Conservation (phyloP, 1,139 yeast species). For the Wickerhamiella infanticola region DNA sequence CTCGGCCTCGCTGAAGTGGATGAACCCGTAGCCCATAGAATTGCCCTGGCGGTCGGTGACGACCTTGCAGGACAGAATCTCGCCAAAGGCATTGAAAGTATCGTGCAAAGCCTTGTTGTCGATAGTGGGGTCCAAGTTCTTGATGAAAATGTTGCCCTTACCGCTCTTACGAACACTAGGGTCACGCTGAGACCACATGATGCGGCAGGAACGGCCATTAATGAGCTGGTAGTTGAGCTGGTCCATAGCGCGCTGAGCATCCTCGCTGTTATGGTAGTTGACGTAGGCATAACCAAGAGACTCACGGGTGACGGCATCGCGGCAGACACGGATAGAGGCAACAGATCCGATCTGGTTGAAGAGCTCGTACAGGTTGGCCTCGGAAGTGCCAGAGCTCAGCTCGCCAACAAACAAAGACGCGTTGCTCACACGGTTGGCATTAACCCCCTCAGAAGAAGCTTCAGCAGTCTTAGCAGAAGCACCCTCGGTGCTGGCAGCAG, state of each 20-base stretch:
- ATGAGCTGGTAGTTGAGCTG: conserved; percentile 87
- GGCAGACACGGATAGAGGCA: conserved; percentile 94
- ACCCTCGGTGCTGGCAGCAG: neutral
- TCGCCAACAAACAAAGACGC: conserved; percentile 97
- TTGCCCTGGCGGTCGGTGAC: conserved; percentile 88
- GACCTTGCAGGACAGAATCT: conserved; percentile 90
- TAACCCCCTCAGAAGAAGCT: conserved; percentile 3
- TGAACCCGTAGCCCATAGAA: conserved; percentile 95
- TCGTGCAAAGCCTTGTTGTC: conserved; percentile 98
- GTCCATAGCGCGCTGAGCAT: conserved; percentile 90
- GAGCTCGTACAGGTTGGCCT: conserved; percentile 86
- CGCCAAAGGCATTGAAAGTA: conserved; percentile 94
- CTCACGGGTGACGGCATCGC: conserved; percentile 95
- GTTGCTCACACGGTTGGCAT: conserved; percentile 25
- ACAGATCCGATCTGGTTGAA: conserved; percentile 94
- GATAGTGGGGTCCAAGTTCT: conserved; percentile 95
- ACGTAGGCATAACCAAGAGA: conserved; percentile 98
- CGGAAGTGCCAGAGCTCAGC: conserved; percentile 83
- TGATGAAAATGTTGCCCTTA: conserved; percentile 92
- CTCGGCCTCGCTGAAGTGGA: conserved; percentile 87
- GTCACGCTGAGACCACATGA: conserved; percentile 99
- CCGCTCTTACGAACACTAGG: conserved; percentile 94
- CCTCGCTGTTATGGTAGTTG: conserved; percentile 78
- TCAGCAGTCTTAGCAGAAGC: conserved; percentile 5
- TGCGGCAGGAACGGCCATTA: conserved; percentile 96